Evolutionary conservation across 2,329 filamentous ascomycete species (phyloP).

Genomic region (Rhytidhysteron rufulum): DNA sequence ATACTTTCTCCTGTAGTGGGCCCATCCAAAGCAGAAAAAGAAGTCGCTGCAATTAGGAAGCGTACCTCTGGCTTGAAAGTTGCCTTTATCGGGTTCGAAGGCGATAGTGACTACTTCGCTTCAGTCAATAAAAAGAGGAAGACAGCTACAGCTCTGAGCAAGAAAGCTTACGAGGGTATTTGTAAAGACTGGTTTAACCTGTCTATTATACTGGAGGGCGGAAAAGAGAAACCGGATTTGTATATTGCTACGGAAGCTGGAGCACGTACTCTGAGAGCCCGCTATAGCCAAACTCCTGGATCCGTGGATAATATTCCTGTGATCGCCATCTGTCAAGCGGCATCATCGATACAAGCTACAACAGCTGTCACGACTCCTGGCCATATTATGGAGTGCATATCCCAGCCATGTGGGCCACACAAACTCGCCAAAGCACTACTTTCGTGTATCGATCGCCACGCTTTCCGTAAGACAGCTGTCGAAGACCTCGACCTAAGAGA

Average conservation of each 20-base stretch:
- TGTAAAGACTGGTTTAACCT: conserved; percentile 35
- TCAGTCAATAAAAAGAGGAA: conserved; percentile 29
- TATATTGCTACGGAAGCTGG: conserved; percentile 30
- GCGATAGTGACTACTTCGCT: conserved; percentile 26
- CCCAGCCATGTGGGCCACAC: conserved; percentile 35
- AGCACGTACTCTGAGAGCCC: conserved; percentile 24
- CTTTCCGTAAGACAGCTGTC: conserved; percentile 17
- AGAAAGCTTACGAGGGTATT: conserved; percentile 28
- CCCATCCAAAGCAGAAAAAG: conserved; percentile 17
- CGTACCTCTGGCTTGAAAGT: conserved; percentile 27
- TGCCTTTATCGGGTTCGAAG: conserved; percentile 31
- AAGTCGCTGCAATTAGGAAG: conserved; percentile 19
- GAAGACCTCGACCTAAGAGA: conserved; percentile 20
- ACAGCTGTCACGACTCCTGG: conserved; percentile 29
- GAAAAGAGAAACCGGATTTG: conserved; percentile 16
- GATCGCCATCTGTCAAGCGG: conserved; percentile 31
- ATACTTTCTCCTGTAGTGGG: conserved; percentile 25
- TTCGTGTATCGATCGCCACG: conserved; percentile 30
- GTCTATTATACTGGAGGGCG: conserved; percentile 3
- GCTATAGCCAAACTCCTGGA: conserved; percentile 18
- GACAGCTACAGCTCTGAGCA: conserved; percentile 23
- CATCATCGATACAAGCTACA: conserved; percentile 31
- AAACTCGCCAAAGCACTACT: conserved; percentile 33
- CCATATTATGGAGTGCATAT: conserved; percentile 31
- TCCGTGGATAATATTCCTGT: conserved; percentile 20